A percentile compares a stretch with the other conserved stretches of the same genome.
phyloP scores from a whole-genome alignment of 2,329 filamentous ascomycete genomes.

The Cercospora nicotianae region DNA sequence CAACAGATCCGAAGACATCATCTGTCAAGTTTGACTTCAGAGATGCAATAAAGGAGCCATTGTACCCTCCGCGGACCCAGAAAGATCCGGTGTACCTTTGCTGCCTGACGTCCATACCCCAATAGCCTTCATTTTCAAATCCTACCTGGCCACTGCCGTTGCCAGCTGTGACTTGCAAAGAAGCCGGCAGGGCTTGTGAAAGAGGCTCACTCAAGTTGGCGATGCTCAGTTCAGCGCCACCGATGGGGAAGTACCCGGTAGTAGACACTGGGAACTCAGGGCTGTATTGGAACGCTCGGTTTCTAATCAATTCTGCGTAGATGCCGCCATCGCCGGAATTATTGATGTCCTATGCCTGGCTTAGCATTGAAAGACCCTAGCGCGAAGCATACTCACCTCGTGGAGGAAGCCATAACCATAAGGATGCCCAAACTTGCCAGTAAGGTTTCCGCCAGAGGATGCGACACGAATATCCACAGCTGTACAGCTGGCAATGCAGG shows the following conservation, averaged over 20 bases:
- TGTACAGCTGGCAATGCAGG: constrained; percentile 4
- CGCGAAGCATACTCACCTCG: constrained; percentile 12
- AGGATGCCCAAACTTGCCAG: constrained; percentile 15
- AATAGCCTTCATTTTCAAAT: constrained; percentile 51
- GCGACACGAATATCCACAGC: constrained; percentile 22
- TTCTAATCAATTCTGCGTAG: constrained; percentile 69
- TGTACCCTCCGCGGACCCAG: constrained; percentile 37
- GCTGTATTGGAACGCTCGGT: constrained; percentile 64
- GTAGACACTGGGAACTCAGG: constrained; percentile 24
- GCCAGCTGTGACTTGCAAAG: constrained; percentile 29
- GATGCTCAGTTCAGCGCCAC: constrained; percentile 28
- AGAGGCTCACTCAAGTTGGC: constrained; percentile 27
- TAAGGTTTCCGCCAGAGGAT: constrained; percentile 25
- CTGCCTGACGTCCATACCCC: constrained; percentile 54
- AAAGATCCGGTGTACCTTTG: constrained; percentile 40
- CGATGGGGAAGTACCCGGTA: constrained; percentile 25
- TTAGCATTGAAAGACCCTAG: neutral
- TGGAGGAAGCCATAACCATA: constrained; percentile 24
- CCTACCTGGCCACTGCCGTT: constrained; percentile 47
- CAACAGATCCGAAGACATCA: constrained; percentile 44
- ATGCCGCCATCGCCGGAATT: constrained; percentile 71
- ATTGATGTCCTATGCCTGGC: constrained; percentile 48
- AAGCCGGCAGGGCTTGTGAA: constrained; percentile 30
- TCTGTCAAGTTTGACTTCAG: constrained; percentile 43
- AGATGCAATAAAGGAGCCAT: constrained; percentile 33